Base-by-base conservation (phyloP, 169 alveolate genomes). In the Amoebophrya sp. region DNA sequence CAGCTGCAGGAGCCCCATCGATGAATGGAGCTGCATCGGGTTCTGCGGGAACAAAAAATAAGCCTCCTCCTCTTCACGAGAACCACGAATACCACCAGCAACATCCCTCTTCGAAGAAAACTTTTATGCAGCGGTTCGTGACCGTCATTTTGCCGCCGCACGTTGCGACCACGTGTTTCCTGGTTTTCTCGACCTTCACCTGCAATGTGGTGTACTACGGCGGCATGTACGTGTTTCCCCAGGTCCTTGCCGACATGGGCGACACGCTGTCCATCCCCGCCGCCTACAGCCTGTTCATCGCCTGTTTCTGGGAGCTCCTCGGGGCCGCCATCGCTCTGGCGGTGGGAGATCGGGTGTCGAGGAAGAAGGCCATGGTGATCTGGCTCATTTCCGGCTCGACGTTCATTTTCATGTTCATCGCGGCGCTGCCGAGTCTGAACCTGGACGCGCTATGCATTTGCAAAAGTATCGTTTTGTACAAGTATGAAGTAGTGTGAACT, bases 211-310 rank as follows among this genome's bases (percentile, higher is more conserved):
- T 66, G 32, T 66, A 25, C 83, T 66, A 66, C 83, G 83, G 83
- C 29, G 83, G 83, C 7, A 66, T 66, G 83, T 66, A 66, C 83
- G 83, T n/a, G 29, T 66, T 66, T 66, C 83, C 83, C 7, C 83
- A 66, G 35, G 83, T 66, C 83, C 83, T 66, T 2, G 83, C 83
- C 32, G 83, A 66, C 83, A 66, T 66, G 83, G 83, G 83, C 38
- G 83, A 66, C 83, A 25, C 32, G 1, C 35, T 66, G 83, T 0
- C 12, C 7, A 66, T 66, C 35, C 12, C 38, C 35, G 32, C 83
- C 29, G 83, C 83, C 7, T 12, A 12, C 10, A 7, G 32, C 32
- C 35, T 66, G 35, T n/a, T 66, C 10, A 0, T 66, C 35, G 83
- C 83, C 35, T 7, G 35, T 2, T 18, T 25, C 32, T 66, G 12